Percentiles rank a stretch among this genome's conserved stretches.
Conservation (phyloP, 768 basidiomycete species). For the Mycena belliarum region DNA sequence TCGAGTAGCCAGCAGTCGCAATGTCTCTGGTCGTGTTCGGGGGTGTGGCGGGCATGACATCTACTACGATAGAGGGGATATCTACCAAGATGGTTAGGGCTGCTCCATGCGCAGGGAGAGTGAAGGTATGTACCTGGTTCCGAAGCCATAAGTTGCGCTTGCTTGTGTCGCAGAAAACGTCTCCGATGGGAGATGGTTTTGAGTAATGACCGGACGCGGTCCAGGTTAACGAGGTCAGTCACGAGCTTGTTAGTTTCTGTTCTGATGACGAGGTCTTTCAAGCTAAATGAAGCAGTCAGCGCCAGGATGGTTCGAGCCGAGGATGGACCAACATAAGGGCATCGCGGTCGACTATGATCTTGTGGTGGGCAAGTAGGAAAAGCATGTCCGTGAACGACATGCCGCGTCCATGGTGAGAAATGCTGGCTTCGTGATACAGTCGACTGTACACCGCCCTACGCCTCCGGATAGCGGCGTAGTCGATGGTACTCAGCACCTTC, state of each 20-base stretch:
- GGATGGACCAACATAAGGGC: constrained; percentile 73
- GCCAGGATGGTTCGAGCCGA: not conserved
- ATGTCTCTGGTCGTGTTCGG: constrained; percentile 58
- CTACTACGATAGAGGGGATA: constrained; percentile 74
- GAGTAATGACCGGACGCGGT: constrained; percentile 81
- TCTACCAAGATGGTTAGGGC: constrained; percentile 36
- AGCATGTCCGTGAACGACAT: constrained; percentile 94
- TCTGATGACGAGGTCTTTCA: constrained; percentile 78
- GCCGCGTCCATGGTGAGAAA: constrained; percentile 71
- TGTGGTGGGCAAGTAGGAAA: constrained; percentile 84
- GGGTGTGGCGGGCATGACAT: constrained; percentile 54
- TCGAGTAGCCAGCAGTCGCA: constrained; percentile 39
- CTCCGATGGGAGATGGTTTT: constrained; percentile 72
- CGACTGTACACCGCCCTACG: constrained; percentile 72
- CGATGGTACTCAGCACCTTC: constrained; percentile 59
- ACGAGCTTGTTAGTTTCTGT: constrained; percentile 80
- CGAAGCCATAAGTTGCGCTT: constrained; percentile 34
- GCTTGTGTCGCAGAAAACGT: constrained; percentile 59
- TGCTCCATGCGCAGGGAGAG: not conserved
- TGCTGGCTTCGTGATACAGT: constrained; percentile 83
- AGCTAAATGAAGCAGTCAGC: constrained; percentile 40
- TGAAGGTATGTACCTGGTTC: constrained; percentile 37
- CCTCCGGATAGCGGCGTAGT: constrained; percentile 60
- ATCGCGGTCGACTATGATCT: constrained; percentile 85
- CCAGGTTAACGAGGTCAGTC: constrained; percentile 80